These are phyloP conservation scores for Oenanthe javanica DNA, from an alignment of 140 eudicot genomes.

Conservation along the genomic window DNA sequence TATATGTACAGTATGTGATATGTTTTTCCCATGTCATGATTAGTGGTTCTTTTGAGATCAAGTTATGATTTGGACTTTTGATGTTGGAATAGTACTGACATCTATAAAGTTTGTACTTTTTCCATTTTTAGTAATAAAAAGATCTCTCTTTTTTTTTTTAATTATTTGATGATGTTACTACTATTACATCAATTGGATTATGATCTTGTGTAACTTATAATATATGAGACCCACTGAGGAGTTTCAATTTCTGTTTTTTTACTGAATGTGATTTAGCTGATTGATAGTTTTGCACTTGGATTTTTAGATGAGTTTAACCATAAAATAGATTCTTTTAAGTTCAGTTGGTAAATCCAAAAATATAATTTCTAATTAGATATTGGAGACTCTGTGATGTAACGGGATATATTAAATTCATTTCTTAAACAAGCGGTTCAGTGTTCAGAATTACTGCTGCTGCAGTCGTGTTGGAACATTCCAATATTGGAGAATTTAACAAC, in stretches of 20 bases:
- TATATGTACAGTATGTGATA: too few relatives aligned
- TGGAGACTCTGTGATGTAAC: not conserved
- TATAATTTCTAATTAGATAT: not conserved
- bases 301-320: not conserved
- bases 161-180: not conserved
- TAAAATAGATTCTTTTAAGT: not conserved
- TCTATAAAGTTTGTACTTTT: not conserved
- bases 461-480: too few relatives aligned
- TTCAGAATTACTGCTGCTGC: too few relatives aligned
- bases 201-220: not conserved
- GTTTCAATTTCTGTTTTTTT: not conserved
- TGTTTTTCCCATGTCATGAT: not conserved
- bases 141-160: not conserved
- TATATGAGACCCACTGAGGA: not conserved
- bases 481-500: too few relatives aligned
- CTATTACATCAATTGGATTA: not conserved
- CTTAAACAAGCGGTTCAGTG: too few relatives aligned
- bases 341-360: not conserved
- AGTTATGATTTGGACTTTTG: not conserved
- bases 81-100: not conserved
- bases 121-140: not conserved
- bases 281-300: not conserved
- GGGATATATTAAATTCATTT: not conserved
- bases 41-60: not conserved
- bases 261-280: not conserved